A percentile compares a stretch with the other conserved stretches of the same genome.
These are phyloP conservation scores for Macrophomina tecta DNA, from an alignment of 2,329 filamentous ascomycete genomes.

Conservation along the genomic window DNA sequence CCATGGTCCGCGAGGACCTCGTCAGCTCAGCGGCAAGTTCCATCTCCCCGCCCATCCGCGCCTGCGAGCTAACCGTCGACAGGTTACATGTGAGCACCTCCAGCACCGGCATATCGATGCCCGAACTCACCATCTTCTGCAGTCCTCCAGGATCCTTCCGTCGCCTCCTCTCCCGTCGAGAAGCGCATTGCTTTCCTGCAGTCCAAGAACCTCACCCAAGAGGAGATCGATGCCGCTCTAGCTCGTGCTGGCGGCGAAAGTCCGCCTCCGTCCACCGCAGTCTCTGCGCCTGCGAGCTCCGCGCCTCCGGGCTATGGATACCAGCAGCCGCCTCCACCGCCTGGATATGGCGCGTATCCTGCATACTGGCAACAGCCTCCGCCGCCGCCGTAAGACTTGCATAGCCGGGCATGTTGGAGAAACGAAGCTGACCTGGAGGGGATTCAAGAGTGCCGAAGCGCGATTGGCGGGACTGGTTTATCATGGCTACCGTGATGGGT, in stretches of 20 bases:
- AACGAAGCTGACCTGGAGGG: background rate
- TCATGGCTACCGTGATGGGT: slow-evolving; percentile 95
- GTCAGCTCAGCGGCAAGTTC: slow-evolving; percentile 72
- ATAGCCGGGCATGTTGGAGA: background rate
- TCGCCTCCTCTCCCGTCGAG: slow-evolving; percentile 86
- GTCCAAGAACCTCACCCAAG: slow-evolving; percentile 95
- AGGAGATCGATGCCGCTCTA: slow-evolving; percentile 88
- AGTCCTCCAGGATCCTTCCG: slow-evolving; percentile 95
- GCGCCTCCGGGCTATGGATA: slow-evolving; percentile 49
- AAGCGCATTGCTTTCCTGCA: slow-evolving; percentile 91
- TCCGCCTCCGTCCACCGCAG: slow-evolving; percentile 43
- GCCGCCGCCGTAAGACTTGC: slow-evolving; percentile 55
- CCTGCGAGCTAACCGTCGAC: slow-evolving; percentile 35
- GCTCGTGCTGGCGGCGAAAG: slow-evolving; percentile 71
- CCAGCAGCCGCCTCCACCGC: slow-evolving; percentile 48
- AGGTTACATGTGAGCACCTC: slow-evolving; percentile 59
- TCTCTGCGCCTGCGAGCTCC: slow-evolving; percentile 56
- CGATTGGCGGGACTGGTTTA: slow-evolving; percentile 99
- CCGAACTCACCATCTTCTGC: slow-evolving; percentile 29
- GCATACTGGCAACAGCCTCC: slow-evolving; percentile 60
- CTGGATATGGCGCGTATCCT: slow-evolving; percentile 57
- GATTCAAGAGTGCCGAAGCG: slow-evolving; percentile 66
- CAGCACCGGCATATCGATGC: background rate
- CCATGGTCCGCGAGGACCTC: slow-evolving; percentile 92
- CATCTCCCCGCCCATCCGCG: background rate